Evolutionary conservation across 2,329 filamentous ascomycete species (phyloP).

Genomic region (Claviceps monticola): DNA sequence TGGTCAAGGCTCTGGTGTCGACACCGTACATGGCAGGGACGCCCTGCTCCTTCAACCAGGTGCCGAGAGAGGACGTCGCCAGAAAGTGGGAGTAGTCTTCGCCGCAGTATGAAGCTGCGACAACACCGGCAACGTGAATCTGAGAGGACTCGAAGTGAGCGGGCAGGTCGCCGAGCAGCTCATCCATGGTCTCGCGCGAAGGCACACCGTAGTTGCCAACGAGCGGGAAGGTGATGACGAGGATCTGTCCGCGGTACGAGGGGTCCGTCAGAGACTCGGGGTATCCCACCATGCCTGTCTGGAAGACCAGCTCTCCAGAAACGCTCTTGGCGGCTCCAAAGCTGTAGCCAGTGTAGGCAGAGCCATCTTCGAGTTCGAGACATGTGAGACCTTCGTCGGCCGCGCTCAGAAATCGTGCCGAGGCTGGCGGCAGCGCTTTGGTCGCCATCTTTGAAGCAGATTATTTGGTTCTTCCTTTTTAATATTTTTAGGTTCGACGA

Average conservation of each 20-base stretch:
- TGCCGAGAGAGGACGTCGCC: conserved; percentile 75
- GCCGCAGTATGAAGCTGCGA: conserved; percentile 82
- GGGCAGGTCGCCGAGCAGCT: conserved; percentile 71
- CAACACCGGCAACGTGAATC: conserved; percentile 87
- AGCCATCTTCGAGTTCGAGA: conserved; percentile 87
- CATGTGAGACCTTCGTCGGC: conserved; percentile 54
- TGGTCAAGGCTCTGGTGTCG: conserved; percentile 85
- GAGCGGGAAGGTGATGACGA: conserved; percentile 94
- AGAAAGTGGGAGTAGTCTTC: conserved; percentile 94
- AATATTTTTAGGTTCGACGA: background rate
- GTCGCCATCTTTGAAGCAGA: conserved; percentile 17
- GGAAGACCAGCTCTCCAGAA: conserved; percentile 94
- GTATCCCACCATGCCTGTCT: conserved; percentile 98
- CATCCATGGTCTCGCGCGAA: conserved; percentile 69
- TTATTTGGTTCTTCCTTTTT: background rate
- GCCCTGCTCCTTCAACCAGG: conserved; percentile 93
- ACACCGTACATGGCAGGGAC: conserved; percentile 91
- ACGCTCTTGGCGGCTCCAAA: conserved; percentile 93
- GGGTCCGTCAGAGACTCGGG: conserved; percentile 85
- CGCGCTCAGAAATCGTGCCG: conserved; percentile 40
- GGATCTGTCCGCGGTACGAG: conserved; percentile 84
- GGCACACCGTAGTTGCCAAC: conserved; percentile 99
- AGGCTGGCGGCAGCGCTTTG: conserved; percentile 38
- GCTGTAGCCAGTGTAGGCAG: conserved; percentile 84
- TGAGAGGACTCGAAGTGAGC: conserved; percentile 85